These are phyloP conservation scores for Dicorynia guianensis DNA, from an alignment of 306 rosid species.

Conservation along the genomic window DNA sequence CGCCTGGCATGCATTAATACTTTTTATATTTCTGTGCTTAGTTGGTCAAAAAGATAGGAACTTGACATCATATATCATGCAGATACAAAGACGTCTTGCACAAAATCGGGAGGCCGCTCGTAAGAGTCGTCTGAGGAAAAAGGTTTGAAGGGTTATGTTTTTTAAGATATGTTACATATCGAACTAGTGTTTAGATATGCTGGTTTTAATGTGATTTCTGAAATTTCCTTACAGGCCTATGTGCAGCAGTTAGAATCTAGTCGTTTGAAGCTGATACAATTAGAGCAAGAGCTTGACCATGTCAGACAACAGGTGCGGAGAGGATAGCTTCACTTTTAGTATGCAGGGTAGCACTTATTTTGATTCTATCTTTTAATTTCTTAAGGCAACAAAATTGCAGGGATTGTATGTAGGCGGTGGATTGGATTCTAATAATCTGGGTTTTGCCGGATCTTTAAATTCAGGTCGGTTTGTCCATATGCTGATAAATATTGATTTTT, in stretches of 20 bases:
- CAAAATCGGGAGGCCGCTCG: conserved; percentile 99
- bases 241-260: conserved; percentile 95
- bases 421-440: conserved; percentile 66
- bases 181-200: conserved; percentile 32
- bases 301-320: conserved; percentile 84
- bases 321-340: conserved; percentile 36
- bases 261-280: conserved; percentile 82
- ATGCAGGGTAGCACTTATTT: conserved; percentile 26
- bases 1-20: conserved; percentile 1
- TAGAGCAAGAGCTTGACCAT: conserved; percentile 91
- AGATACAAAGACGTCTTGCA: conserved; percentile 95
- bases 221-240: conserved; percentile 71
- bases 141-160: conserved; percentile 64
- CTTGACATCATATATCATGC: conserved; percentile 44
- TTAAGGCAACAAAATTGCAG: conserved; percentile 58
- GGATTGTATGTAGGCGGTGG: conserved; percentile 72
- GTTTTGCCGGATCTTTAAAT: conserved; percentile 69
- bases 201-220: conserved; percentile 35
- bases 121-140: conserved; percentile 92
- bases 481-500: conserved; percentile 35
- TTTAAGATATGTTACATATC: conserved; percentile 26
- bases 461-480: conserved; percentile 67
- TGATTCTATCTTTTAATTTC: conserved; percentile 3
- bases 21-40: conserved; percentile 4
- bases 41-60: conserved; percentile 1